phyloP scores from a whole-genome alignment of 208 protist species.

The Leishmania guyanensis region DNA sequence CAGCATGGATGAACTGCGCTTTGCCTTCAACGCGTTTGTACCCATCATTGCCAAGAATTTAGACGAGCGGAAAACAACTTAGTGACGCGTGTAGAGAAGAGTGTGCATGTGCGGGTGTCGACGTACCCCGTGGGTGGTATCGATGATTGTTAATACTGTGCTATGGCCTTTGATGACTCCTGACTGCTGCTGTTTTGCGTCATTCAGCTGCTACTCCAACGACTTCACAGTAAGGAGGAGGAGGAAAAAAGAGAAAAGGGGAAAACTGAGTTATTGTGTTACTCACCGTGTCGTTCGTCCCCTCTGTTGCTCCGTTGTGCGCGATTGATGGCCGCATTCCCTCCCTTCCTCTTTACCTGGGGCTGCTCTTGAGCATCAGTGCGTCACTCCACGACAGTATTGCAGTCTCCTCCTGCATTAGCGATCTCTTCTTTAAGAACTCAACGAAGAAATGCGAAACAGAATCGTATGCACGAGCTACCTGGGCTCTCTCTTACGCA shows the following conservation, averaged over 20 bases:
- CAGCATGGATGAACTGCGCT: conserved; percentile 77
- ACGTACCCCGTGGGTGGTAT: neutral
- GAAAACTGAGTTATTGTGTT: neutral
- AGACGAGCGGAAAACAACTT: neutral
- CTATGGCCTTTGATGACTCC: neutral
- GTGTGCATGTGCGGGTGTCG: neutral
- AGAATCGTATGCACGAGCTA: neutral
- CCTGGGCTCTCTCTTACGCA: neutral
- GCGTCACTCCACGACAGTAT: neutral
- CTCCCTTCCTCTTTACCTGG: neutral
- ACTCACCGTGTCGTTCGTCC: neutral
- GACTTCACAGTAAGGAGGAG: neutral
- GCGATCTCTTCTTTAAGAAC: neutral
- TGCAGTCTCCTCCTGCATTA: neutral
- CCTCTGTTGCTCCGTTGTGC: neutral
- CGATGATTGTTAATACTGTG: neutral
- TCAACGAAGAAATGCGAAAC: too few relatives aligned
- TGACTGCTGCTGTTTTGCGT: neutral
- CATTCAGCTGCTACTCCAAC: neutral
- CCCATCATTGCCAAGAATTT: conserved; percentile 78
- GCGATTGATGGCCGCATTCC: neutral
- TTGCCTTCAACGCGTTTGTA: conserved; percentile 82
- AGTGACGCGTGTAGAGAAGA: neutral
- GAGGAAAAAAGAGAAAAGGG: neutral
- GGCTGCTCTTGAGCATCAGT: neutral